Percentiles rank a stretch among this genome's conserved stretches.
These are phyloP conservation scores for Camellia lanceoleosa DNA, from an alignment of 148 eudicot species.

Conservation along the genomic window DNA sequence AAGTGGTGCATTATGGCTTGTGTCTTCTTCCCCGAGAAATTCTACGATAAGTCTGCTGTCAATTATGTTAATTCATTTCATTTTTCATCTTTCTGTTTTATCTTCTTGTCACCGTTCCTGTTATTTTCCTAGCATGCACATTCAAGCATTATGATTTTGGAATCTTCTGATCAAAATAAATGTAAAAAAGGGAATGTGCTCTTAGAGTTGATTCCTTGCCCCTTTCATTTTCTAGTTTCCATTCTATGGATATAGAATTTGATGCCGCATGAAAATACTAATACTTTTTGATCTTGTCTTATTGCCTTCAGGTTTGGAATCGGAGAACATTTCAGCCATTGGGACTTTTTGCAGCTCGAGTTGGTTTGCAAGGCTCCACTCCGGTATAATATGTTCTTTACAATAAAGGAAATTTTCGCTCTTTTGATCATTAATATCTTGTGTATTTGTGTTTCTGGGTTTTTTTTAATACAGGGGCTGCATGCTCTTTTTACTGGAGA, in stretches of 20 bases:
- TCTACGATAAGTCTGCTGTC: neutral
- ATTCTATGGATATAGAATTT: neutral
- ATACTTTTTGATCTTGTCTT: neutral
- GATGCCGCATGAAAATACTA: neutral
- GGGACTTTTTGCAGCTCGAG: constrained; percentile 97
- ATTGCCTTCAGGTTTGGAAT: constrained; percentile 78
- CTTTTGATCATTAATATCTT: neutral
- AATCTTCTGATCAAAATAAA: neutral
- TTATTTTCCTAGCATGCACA: neutral
- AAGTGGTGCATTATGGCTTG: neutral
- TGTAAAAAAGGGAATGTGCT: neutral
- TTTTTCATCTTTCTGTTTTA: neutral
- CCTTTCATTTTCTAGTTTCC: neutral
- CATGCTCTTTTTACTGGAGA: constrained; percentile 96
- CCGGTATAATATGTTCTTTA: constrained; percentile 46
- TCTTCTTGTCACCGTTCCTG: too few relatives aligned
- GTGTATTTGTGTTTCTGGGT: neutral
- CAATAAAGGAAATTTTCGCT: constrained; percentile 5
- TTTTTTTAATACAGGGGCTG: constrained; percentile 58
- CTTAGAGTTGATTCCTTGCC: neutral
- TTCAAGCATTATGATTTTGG: neutral
- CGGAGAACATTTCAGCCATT: constrained; percentile 92
- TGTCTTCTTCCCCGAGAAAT: neutral
- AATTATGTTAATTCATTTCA: neutral
- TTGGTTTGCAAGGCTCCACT: constrained; percentile 87